These are phyloP conservation scores for Geosmithia flava DNA, from an alignment of 2,329 filamentous ascomycete genomes.

Conservation along the genomic window DNA sequence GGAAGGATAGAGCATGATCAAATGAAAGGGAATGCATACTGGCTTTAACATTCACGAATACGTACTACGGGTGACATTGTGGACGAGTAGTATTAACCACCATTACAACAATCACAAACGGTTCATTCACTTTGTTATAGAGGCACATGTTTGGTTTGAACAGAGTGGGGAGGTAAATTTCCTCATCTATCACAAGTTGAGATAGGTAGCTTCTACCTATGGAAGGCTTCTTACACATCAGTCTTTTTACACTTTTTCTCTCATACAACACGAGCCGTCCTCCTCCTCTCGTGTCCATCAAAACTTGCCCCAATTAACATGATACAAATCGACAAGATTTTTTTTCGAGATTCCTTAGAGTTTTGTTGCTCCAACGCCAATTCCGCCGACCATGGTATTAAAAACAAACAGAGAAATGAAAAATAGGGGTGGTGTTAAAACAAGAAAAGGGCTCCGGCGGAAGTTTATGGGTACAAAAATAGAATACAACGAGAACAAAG, in stretches of 20 bases:
- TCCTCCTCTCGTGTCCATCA: neutral
- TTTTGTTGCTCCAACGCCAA: conserved; percentile 41
- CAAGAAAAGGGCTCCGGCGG: conserved; percentile 19
- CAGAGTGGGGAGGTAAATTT: neutral
- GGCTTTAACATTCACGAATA: too few relatives aligned
- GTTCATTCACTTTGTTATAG: too few relatives aligned
- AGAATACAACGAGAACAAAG: conserved; percentile 22
- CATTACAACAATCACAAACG: too few relatives aligned
- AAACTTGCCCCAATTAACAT: conserved; percentile 12
- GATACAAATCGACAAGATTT: conserved; percentile 31
- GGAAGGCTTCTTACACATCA: conserved; percentile 1
- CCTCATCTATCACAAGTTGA: conserved; percentile 1
- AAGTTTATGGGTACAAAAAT: conserved; percentile 38
- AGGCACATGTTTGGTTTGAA: neutral
- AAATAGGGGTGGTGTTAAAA: conserved; percentile 21
- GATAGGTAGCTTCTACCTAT: neutral
- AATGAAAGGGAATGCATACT: too few relatives aligned
- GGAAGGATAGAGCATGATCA: too few relatives aligned
- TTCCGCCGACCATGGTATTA: conserved; percentile 33
- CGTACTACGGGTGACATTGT: too few relatives aligned
- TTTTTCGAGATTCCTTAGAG: conserved; percentile 18
- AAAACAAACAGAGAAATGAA: conserved; percentile 34
- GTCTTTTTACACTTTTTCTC: neutral
- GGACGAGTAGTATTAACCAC: too few relatives aligned
- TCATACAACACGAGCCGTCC: neutral